phyloP scores from a whole-genome alignment of 768 basidiomycete genomes.

The Pleurotus ostreatus region DNA sequence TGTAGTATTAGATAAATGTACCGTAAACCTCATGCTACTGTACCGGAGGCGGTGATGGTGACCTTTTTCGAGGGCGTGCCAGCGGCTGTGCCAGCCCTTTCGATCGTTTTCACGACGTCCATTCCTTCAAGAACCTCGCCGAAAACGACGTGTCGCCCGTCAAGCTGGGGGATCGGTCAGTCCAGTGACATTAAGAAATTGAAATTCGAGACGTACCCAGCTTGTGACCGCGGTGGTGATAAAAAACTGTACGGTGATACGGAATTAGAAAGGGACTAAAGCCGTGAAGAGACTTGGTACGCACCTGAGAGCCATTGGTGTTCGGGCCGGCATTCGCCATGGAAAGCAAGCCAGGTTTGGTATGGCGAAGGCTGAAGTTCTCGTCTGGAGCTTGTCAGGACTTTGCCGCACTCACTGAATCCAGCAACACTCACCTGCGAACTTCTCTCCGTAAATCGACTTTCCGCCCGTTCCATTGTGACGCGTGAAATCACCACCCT shows the following conservation, averaged over 20 bases:
- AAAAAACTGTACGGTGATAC: constrained; percentile 49
- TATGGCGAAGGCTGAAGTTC: constrained; percentile 75
- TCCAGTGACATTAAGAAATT: not conserved
- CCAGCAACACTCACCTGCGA: constrained; percentile 46
- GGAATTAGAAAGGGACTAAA: not conserved
- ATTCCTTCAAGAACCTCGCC: constrained; percentile 62
- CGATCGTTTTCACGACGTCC: constrained; percentile 61
- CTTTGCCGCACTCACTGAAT: not conserved
- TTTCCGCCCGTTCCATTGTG: constrained; percentile 79
- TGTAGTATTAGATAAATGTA: not conserved
- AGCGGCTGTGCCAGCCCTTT: constrained; percentile 34
- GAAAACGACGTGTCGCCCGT: constrained; percentile 68
- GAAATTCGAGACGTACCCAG: constrained; percentile 39
- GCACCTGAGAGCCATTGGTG: constrained; percentile 77
- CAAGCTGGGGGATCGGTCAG: constrained; percentile 33
- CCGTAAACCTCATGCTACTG: constrained; percentile 8
- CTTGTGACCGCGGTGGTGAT: constrained; percentile 69
- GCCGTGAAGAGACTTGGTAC: constrained; percentile 6
- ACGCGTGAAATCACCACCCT: constrained; percentile 82
- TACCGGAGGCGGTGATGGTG: constrained; percentile 59
- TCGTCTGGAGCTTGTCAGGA: constrained; percentile 47
- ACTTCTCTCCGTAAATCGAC: constrained; percentile 82
- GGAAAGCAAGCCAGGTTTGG: constrained; percentile 57
- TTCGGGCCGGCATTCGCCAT: constrained; percentile 86
- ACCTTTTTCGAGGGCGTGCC: constrained; percentile 42